These are phyloP conservation scores for Leccinum obscurum DNA, from an alignment of 768 basidiomycete genomes.

Conservation along the genomic window DNA sequence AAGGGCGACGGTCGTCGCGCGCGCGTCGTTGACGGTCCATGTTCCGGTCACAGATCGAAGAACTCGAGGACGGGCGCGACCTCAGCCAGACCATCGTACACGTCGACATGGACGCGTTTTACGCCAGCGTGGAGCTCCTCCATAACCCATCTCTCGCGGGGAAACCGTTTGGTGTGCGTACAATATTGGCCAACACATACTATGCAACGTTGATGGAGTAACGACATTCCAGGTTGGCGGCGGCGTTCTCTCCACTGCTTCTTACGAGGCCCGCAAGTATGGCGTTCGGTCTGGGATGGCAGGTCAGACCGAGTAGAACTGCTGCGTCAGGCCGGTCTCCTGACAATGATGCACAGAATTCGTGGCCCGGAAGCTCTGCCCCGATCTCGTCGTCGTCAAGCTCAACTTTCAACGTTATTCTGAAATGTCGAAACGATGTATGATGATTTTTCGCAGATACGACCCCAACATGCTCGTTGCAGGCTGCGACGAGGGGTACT, in stretches of 20 bases:
- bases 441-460: conserved; percentile 65
- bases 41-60: conserved; percentile 44
- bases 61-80: conserved; percentile 76
- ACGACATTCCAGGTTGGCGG: conserved; percentile 58
- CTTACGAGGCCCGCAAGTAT: conserved; percentile 88
- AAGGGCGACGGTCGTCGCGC: neutral
- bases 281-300: conserved; percentile 96
- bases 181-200: too few species aligned
- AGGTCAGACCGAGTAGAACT: conserved; percentile 42
- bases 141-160: conserved; percentile 61
- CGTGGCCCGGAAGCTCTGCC: conserved; percentile 92
- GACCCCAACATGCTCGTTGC: conserved; percentile 75
- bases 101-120: conserved; percentile 96
- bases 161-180: conserved; percentile 73
- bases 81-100: conserved; percentile 86
- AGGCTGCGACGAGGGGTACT: conserved; percentile 88
- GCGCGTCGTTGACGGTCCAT: neutral
- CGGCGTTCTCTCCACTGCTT: conserved; percentile 86
- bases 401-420: conserved; percentile 61
- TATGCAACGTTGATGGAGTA: conserved; percentile 5
- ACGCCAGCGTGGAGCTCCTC: conserved; percentile 74
- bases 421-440: conserved; percentile 72
- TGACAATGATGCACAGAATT: conserved; percentile 54
- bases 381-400: conserved; percentile 73
- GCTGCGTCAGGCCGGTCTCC: neutral